Conservation (phyloP, 2,329 filamentous ascomycete species). For the Botrytis elliptica region DNA sequence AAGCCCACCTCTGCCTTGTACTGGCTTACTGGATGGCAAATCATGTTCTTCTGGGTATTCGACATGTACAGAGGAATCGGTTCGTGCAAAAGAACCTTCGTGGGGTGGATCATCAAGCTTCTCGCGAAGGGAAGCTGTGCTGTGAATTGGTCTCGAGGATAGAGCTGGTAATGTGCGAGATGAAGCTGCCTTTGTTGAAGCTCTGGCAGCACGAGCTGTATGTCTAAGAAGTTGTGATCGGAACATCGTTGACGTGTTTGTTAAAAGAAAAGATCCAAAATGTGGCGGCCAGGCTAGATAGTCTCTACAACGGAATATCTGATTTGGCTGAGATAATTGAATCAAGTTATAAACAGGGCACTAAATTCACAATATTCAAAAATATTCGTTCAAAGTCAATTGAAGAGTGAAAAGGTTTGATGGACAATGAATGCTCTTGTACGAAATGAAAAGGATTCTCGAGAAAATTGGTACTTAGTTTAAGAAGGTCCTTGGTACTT, state of each 20-base stretch:
- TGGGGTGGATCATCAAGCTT: conserved; percentile 32
- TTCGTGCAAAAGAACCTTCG: conserved; percentile 62
- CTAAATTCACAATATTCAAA: neutral
- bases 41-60: conserved; percentile 75
- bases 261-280: neutral
- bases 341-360: neutral
- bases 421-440: neutral
- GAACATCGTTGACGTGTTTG: conserved; percentile 32
- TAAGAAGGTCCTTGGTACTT: neutral
- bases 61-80: conserved; percentile 73
- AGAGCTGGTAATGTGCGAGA: conserved; percentile 26
- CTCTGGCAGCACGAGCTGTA: conserved; percentile 31
- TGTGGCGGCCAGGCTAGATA: neutral
- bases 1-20: conserved; percentile 73
- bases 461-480: conserved; percentile 5
- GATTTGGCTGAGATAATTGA: neutral
- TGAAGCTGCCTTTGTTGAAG: conserved; percentile 24
- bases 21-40: conserved; percentile 67
- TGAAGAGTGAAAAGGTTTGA: neutral
- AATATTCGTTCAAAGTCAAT: neutral
- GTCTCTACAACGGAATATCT: neutral
- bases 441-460: neutral
- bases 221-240: conserved; percentile 36
- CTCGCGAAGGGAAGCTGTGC: conserved; percentile 28
- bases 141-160: conserved; percentile 29